These are phyloP conservation scores for Penicillium fimorum DNA, from an alignment of 495 filamentous ascomycete genomes.

Conservation along the genomic window DNA sequence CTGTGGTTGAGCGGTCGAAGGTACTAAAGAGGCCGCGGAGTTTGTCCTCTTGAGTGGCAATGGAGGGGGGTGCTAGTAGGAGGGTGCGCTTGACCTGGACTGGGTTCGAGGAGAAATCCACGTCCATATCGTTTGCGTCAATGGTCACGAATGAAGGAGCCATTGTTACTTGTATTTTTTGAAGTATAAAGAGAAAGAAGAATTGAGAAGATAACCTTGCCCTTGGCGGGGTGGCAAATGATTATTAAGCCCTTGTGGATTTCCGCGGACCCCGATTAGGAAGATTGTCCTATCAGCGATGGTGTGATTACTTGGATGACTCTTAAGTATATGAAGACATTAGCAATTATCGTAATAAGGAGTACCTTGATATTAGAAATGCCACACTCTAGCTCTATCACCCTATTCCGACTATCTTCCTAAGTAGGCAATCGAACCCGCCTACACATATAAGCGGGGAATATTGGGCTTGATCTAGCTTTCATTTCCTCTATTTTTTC, in stretches of 20 bases:
- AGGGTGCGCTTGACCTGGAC: conserved; percentile 51
- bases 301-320: neutral
- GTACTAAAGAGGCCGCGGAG: conserved; percentile 56
- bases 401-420: neutral
- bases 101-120: conserved; percentile 33
- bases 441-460: neutral
- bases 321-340: neutral
- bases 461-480: neutral
- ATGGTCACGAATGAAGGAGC: conserved; percentile 44
- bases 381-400: neutral
- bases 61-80: conserved; percentile 71
- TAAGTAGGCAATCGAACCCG: neutral
- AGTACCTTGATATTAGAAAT: neutral
- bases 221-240: conserved; percentile 27
- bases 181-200: neutral
- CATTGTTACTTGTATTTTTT: conserved; percentile 19
- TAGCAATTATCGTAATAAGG: too few relatives aligned
- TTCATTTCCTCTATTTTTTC: neutral
- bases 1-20: conserved; percentile 69
- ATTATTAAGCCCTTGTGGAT: conserved; percentile 7
- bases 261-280: neutral
- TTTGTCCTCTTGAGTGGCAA: conserved; percentile 64
- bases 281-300: conserved; percentile 3
- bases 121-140: conserved; percentile 47
- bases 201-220: conserved; percentile 4